phyloP scores from a whole-genome alignment of 2,329 filamentous ascomycete genomes.

The Colletotrichum filicis region DNA sequence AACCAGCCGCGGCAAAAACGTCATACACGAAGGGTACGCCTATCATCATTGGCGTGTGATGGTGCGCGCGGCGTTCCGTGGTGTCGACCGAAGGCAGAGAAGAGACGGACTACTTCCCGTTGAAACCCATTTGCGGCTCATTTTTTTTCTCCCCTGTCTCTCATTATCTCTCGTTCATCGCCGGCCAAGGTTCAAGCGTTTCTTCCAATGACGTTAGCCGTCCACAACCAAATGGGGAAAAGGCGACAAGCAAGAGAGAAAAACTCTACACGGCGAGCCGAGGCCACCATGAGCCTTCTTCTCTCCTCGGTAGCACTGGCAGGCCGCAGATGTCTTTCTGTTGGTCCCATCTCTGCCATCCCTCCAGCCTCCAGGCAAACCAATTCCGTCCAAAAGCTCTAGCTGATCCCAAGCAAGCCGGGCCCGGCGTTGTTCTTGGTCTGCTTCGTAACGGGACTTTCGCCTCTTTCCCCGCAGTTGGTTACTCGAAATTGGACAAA shows the following conservation, averaged over 20 bases:
- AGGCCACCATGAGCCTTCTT: not conserved
- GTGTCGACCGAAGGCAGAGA: not conserved
- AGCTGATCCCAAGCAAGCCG: not conserved
- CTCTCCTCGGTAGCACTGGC: not conserved
- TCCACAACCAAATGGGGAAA: not conserved
- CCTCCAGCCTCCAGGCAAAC: not conserved
- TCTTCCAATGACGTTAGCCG: not conserved
- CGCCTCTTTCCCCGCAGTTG: slow-evolving; percentile 32
- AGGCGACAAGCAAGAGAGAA: not conserved
- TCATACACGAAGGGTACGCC: slow-evolving; percentile 27
- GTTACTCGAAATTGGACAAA: slow-evolving; percentile 19
- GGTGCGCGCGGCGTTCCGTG: not conserved
- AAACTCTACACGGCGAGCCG: not conserved
- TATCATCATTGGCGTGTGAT: slow-evolving; percentile 15
- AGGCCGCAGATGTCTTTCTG: not conserved
- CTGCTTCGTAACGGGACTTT: slow-evolving; percentile 16
- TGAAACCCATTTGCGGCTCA: not conserved
- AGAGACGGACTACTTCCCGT: not conserved
- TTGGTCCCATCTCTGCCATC: not conserved
- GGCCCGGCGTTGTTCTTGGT: not conserved
- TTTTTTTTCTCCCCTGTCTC: not conserved
- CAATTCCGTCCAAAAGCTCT: not conserved
- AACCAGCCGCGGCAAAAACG: slow-evolving; percentile 28
- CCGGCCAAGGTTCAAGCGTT: not conserved
- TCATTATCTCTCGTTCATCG: not conserved